Base-by-base conservation (phyloP, 202 grass and related monocot species). In the Carex sylvatica region DNA sequence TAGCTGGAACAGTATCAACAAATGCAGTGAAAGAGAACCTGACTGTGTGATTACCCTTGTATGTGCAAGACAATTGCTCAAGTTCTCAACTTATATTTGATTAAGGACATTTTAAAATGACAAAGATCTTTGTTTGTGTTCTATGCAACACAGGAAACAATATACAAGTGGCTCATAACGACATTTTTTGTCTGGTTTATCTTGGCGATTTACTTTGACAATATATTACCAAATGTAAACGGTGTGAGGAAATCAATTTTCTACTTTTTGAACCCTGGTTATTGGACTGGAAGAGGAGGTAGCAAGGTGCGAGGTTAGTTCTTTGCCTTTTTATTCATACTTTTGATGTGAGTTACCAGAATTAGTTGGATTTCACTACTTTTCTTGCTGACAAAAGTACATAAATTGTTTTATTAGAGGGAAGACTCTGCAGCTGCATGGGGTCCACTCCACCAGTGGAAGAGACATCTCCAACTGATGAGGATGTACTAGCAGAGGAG, bases 121-220 rank as follows among this genome's bases (percentile, higher is more conserved):
- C 18, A 92, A n/a, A 80, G 9, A 80, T 81, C 61, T 56, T 19
- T 36, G 6, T 22, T 6, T 77, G 12, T 38, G 24, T 59, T 63
- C 82, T 62, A 44, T 71, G 47, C 70, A 82, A 82, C 88, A 86
- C 86, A 98, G 91, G 87, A 98, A 12, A 91, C 85, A 60, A 98
- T 95, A 60, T 95, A 91, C 82, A 88, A 84, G 82, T 98, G 95
- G 95, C 91, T 98, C 62, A 79, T 95, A 51, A 90, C 95, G 40
- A 98, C 95, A 80, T 98, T 93, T 90, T 90, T 95, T 84, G 63
- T 98, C 64, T 98, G 92, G 95, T 93, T 98, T 81, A 58, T 92
- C 59, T 85, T 98, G 77, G 95, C 95, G 0, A 98, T 98, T 67
- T 98, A 98, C 85, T 95, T 92, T 1, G 92, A 98, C 85, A 98